Evolutionary conservation across 2,329 filamentous ascomycete species (phyloP).

Genomic region (Colletotrichum australisinense): DNA sequence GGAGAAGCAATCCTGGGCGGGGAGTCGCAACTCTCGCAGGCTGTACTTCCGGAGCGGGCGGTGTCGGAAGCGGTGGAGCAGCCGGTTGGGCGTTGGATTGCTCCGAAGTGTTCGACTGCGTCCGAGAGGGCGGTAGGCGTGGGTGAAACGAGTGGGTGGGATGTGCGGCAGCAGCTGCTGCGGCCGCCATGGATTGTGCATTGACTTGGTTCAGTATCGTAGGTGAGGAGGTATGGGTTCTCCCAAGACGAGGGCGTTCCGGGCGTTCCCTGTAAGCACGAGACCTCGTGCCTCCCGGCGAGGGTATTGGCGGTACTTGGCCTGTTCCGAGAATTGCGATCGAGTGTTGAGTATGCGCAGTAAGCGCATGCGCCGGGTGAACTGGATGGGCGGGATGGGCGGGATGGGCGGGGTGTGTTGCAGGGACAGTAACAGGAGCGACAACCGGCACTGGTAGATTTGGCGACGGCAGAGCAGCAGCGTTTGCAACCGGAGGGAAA

Average conservation of each 20-base stretch:
- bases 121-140: constrained; percentile 62
- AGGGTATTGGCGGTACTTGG: constrained; percentile 83
- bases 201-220: constrained; percentile 69
- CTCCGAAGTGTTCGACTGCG: constrained; percentile 70
- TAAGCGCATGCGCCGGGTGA: constrained; percentile 36
- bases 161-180: constrained; percentile 47
- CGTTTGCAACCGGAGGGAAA: constrained; percentile 74
- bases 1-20: constrained; percentile 62
- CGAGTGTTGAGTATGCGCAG: constrained; percentile 62
- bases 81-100: constrained; percentile 56
- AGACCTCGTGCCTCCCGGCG: constrained; percentile 75
- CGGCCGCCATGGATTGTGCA: constrained; percentile 47
- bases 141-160: constrained; percentile 51
- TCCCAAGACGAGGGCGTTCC: constrained; percentile 69
- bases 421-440: constrained; percentile 47
- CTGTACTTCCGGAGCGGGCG: constrained; percentile 62
- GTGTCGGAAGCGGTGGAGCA: constrained; percentile 63
- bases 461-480: constrained; percentile 53
- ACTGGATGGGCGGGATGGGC: constrained; percentile 34
- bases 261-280: constrained; percentile 68
- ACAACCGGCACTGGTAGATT: constrained; percentile 54
- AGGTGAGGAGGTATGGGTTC: constrained; percentile 85
- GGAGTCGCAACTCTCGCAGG: constrained; percentile 64
- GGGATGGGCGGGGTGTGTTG: constrained; percentile 47
- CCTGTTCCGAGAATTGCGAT: constrained; percentile 87